phyloP scores from a whole-genome alignment of 2,329 filamentous ascomycete species.

The Calonectria henricotiae region DNA sequence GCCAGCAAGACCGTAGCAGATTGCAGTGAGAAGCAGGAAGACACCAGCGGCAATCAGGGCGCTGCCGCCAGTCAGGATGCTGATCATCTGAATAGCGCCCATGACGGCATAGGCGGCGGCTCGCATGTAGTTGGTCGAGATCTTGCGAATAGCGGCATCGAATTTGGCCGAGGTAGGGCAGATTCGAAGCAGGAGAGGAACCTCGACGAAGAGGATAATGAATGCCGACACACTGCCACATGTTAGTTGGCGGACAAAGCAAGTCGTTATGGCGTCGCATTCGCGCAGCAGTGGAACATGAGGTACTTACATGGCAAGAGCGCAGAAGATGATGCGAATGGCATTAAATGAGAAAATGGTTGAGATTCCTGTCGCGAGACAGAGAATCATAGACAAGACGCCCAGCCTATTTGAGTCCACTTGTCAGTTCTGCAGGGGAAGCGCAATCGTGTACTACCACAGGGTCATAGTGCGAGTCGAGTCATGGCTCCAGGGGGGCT shows the following conservation, averaged over 20 bases:
- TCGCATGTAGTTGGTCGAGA: slow-evolving; percentile 98
- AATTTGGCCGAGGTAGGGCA: slow-evolving; percentile 95
- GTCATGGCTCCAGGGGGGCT: slow-evolving; percentile 37
- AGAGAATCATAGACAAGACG: slow-evolving; percentile 80
- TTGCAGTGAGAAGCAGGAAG: slow-evolving; percentile 81
- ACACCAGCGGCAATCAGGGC: slow-evolving; percentile 91
- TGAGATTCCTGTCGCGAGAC: slow-evolving; percentile 79
- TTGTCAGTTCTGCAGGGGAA: slow-evolving; percentile 37
- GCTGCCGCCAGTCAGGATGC: slow-evolving; percentile 75
- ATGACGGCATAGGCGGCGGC: slow-evolving; percentile 88
- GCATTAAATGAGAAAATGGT: slow-evolving; percentile 74
- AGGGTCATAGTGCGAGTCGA: slow-evolving; percentile 11
- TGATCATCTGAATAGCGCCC: slow-evolving; percentile 88
- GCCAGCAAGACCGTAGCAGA: slow-evolving; percentile 87
- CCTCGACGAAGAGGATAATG: slow-evolving; percentile 87
- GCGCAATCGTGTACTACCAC: slow-evolving; percentile 26
- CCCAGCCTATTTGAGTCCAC: slow-evolving; percentile 70
- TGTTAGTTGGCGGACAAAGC: slow-evolving; percentile 48
- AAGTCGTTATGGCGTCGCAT: slow-evolving; percentile 41
- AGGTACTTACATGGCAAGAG: slow-evolving; percentile 69
- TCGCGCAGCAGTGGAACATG: neutral
- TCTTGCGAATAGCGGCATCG: slow-evolving; percentile 89
- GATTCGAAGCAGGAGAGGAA: slow-evolving; percentile 95
- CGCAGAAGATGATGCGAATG: slow-evolving; percentile 68
- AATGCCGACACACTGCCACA: slow-evolving; percentile 76